Evolutionary conservation across 345 rosid species (phyloP), one percentile per base, ranked within the genome.

Genomic region (Mallotus nudiflorus): DNA sequence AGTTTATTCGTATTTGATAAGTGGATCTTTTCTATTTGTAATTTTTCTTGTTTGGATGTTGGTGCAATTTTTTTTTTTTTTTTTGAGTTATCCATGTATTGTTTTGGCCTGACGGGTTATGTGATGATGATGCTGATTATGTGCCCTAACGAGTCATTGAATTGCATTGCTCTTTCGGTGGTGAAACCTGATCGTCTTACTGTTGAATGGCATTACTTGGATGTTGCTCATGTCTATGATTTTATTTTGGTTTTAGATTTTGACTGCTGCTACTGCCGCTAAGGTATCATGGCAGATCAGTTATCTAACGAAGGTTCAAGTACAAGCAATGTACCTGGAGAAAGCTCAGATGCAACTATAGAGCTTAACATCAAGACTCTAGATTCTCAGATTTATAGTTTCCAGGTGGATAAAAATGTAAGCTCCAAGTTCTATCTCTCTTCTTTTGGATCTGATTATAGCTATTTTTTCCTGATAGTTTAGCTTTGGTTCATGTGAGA

Each of bases 281-380:
- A 67, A 73, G 65, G 33, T 61, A 65, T 72, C 72, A 92, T 95
- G 99, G 97, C 82, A 15, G 87, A 87, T 66, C 86, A 81, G 64
- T 48, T 75, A 48, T 52, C 71, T 18, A 72, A 77, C 68, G 88
- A 83, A 73, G 82, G 90, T 77, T 80, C 95, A 15, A 81, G 84
- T 75, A 73, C 79, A 72, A 78, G 78, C 78, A 79, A 63, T 77
- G 69, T 37, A 56, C 63, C 88, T 24, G 90, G 81, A 22, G 87
- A 83, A 54, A 74, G 77, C 68, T 83, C 89, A 4, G 85, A 88
- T 69, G 75, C 91, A 73, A 73, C 69, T 65, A 68, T 95, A 39
- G 89, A 89, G 88, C 82, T 95, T 66, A 91, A 87, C 75, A 76
- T 92, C 77, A 95, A 92, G 86, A 95, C 99, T 11, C 72, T 92